Percentiles rank a stretch among this genome's conserved stretches.
Evolutionary conservation across 495 filamentous ascomycete species (phyloP).

Genomic region (Trichoderma reesei): DNA sequence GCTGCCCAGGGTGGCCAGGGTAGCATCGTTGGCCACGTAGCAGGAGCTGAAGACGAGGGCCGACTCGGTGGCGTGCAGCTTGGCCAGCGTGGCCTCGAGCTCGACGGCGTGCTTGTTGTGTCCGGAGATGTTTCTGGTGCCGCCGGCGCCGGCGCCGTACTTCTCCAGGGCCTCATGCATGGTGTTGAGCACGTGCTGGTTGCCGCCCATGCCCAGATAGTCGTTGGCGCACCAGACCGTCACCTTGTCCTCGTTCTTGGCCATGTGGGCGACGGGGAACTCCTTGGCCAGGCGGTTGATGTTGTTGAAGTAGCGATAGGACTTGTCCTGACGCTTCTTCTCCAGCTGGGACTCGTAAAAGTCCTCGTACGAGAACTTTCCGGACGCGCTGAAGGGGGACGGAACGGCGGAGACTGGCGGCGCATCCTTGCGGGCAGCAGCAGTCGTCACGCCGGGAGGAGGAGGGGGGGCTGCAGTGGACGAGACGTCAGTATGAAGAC

Average conservation of each 20-base stretch:
- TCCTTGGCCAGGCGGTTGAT: constrained; percentile 97
- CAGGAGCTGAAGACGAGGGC: constrained; percentile 94
- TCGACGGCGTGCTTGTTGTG: constrained; percentile 91
- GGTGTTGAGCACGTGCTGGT: constrained; percentile 70
- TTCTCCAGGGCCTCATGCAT: constrained; percentile 95
- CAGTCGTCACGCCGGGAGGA: constrained; percentile 22
- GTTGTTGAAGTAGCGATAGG: constrained; percentile 99
- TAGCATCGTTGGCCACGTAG: constrained; percentile 97
- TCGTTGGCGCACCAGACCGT: constrained; percentile 99
- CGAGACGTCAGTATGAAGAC: constrained; percentile 15
- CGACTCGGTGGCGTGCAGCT: constrained; percentile 80
- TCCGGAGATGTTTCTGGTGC: constrained; percentile 94
- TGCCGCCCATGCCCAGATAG: constrained; percentile 95
- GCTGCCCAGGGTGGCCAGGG: constrained; percentile 87
- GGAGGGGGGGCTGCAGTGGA: constrained; percentile 28
- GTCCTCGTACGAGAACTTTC: constrained; percentile 76
- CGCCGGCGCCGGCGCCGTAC: constrained; percentile 91
- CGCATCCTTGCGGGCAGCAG: constrained; percentile 27
- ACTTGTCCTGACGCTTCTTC: constrained; percentile 99
- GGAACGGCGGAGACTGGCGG: constrained; percentile 13
- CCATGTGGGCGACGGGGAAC: constrained; percentile 89
- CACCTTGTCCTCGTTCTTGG: constrained; percentile 74
- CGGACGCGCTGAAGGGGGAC: constrained; percentile 13
- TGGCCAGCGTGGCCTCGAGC: constrained; percentile 75
- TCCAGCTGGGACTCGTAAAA: constrained; percentile 86